Evolutionary conservation across 805 yeast species (phyloP).

Genomic region (Ogataea populi-albae): DNA sequence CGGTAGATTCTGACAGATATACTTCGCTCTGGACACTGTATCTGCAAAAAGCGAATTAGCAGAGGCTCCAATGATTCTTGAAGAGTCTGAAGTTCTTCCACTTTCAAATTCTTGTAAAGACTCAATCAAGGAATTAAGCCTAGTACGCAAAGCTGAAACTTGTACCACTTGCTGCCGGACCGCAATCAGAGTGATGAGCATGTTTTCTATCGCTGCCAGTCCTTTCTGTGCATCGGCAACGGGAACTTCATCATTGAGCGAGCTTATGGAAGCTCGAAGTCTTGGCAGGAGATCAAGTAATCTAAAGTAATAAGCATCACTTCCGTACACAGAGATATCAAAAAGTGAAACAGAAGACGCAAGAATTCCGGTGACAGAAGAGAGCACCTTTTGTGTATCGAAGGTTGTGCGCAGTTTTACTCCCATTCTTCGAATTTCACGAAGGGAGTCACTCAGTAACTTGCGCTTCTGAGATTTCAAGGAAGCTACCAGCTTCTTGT

Average conservation of each 20-base stretch:
- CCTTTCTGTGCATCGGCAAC: slow-evolving; percentile 70
- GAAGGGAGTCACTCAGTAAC: slow-evolving; percentile 70
- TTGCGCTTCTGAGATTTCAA: slow-evolving; percentile 80
- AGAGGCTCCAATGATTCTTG: slow-evolving; percentile 5
- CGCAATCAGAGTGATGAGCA: slow-evolving; percentile 55
- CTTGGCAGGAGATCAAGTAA: slow-evolving; percentile 79
- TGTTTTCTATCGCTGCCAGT: slow-evolving; percentile 70
- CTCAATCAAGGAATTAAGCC: slow-evolving; percentile 6
- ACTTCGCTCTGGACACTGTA: slow-evolving; percentile 1
- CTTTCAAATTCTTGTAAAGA: slow-evolving; percentile 3
- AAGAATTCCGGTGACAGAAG: slow-evolving; percentile 60
- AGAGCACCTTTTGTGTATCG: slow-evolving; percentile 61
- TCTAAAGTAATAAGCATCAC: slow-evolving; percentile 60
- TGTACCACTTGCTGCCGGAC: slow-evolving; percentile 46
- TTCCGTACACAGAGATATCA: slow-evolving; percentile 35
- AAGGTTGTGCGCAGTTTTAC: slow-evolving; percentile 62
- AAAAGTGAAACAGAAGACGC: slow-evolving; percentile 49
- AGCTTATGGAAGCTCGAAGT: slow-evolving; percentile 60
- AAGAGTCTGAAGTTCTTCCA: background rate
- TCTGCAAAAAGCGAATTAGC: background rate
- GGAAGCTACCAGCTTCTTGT: slow-evolving; percentile 65
- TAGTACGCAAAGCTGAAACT: slow-evolving; percentile 20
- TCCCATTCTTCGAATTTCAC: slow-evolving; percentile 75
- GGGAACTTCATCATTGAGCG: slow-evolving; percentile 72
- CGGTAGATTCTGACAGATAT: slow-evolving; percentile 34